A percentile compares a stretch with the other conserved stretches of the same genome.
phyloP scores from a whole-genome alignment of 2,329 filamentous ascomycete species.

The Cercospora janseana region DNA sequence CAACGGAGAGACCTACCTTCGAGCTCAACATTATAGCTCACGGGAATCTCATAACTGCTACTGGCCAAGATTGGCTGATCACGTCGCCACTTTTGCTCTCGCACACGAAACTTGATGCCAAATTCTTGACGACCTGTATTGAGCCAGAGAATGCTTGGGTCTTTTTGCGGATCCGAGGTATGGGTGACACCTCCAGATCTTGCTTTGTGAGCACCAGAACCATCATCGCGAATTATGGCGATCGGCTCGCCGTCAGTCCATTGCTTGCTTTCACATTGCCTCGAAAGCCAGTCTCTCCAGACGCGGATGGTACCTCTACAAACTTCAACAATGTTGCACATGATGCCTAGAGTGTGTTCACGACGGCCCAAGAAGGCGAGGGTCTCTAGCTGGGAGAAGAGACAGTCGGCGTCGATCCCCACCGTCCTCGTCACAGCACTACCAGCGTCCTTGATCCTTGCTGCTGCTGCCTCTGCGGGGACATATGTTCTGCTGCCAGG shows the following conservation, averaged over 20 bases:
- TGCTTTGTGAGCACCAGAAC: conserved; percentile 10
- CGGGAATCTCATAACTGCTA: conserved; percentile 62
- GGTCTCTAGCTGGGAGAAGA: conserved; percentile 72
- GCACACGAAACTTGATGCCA: conserved; percentile 67
- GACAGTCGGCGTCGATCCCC: conserved; percentile 65
- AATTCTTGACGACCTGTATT: conserved; percentile 58
- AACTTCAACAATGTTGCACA: conserved; percentile 64
- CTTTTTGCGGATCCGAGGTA: conserved; percentile 32
- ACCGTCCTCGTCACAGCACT: conserved; percentile 57
- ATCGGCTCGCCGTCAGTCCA: conserved; percentile 33
- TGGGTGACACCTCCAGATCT: conserved; percentile 27
- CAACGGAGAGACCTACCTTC: conserved; percentile 59
- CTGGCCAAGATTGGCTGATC: conserved; percentile 56
- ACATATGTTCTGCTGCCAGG: conserved; percentile 46
- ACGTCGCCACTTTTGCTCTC: conserved; percentile 49
- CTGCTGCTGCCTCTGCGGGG: conserved; percentile 21
- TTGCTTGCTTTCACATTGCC: conserved; percentile 40
- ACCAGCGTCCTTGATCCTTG: conserved; percentile 20
- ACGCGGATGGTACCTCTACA: conserved; percentile 68
- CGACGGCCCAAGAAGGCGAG: conserved; percentile 67
- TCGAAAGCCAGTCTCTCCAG: conserved; percentile 68
- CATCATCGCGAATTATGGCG: conserved; percentile 29
- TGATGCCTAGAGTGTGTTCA: conserved; percentile 59
- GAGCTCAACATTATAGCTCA: conserved; percentile 69
- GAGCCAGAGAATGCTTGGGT: conserved; percentile 64